Conservation (phyloP, 164 flowering plant species). For the Annona squamosa region DNA sequence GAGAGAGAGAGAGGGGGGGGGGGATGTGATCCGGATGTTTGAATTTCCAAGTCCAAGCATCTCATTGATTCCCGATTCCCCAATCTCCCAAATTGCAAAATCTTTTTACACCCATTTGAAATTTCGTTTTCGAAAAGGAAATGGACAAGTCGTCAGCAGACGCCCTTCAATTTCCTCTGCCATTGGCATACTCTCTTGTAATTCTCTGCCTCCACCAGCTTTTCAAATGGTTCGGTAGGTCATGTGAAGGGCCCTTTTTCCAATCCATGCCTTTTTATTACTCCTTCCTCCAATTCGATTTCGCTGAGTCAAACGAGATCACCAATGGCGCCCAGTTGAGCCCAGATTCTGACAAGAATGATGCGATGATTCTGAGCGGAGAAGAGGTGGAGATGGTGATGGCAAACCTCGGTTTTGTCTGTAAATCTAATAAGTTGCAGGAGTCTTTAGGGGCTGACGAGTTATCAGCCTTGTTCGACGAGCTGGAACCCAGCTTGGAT, state of each 20-base stretch:
- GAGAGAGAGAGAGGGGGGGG: too few species aligned
- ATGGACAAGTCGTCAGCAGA: slow-evolving; percentile 5
- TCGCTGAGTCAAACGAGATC: background rate
- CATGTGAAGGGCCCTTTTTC: slow-evolving; percentile 9
- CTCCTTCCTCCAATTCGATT: slow-evolving; percentile 1
- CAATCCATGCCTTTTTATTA: slow-evolving; percentile 10
- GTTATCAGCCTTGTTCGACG: slow-evolving; percentile 24
- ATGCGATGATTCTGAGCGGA: slow-evolving; percentile 11
- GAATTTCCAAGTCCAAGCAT: too few species aligned
- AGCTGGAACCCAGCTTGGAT: slow-evolving; percentile 28
- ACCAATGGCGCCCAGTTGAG: background rate
- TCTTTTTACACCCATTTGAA: too few species aligned
- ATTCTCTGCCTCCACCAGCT: background rate
- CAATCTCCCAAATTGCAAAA: too few species aligned
- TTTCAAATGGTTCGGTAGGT: slow-evolving; percentile 5
- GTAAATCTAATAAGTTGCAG: background rate
- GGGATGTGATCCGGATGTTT: too few species aligned
- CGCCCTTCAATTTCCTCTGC: background rate
- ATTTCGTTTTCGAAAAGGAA: too few species aligned
- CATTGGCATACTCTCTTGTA: slow-evolving; percentile 1
- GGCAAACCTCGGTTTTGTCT: slow-evolving; percentile 14
- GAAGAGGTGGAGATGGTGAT: slow-evolving; percentile 31
- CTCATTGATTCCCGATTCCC: too few species aligned
- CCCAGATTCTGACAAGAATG: slow-evolving; percentile 4
- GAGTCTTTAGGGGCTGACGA: slow-evolving; percentile 8